phyloP scores from a whole-genome alignment of 2,329 filamentous ascomycete species.

The Drechslerella dactyloides region DNA sequence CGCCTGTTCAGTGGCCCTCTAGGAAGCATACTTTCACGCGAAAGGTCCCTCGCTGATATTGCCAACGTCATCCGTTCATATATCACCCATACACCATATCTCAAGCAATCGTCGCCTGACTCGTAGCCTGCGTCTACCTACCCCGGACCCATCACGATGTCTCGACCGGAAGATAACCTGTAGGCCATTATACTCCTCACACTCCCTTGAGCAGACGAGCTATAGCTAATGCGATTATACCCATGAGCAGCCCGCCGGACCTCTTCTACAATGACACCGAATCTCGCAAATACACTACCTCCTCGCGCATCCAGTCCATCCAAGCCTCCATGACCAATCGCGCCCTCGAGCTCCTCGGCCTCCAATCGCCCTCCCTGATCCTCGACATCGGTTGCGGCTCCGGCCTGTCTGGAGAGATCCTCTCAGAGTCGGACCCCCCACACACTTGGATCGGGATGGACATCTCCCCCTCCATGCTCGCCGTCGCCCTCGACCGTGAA shows the following conservation, averaged over 20 bases:
- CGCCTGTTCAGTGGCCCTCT: slow-evolving; percentile 11
- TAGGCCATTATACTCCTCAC: slow-evolving; percentile 59
- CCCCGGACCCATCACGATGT: slow-evolving; percentile 70
- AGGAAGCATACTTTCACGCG: slow-evolving; percentile 40
- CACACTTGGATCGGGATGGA: slow-evolving; percentile 99
- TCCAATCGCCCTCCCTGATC: slow-evolving; percentile 79
- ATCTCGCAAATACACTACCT: slow-evolving; percentile 96
- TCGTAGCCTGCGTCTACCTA: slow-evolving; percentile 44
- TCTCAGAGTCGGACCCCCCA: slow-evolving; percentile 70
- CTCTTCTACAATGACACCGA: slow-evolving; percentile 97
- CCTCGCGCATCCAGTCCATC: slow-evolving; percentile 91
- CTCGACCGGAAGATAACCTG: slow-evolving; percentile 94
- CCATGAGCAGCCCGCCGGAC: slow-evolving; percentile 75
- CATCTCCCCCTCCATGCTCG: slow-evolving; percentile 93
- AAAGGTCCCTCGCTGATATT: slow-evolving; percentile 42
- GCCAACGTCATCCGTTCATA: not conserved
- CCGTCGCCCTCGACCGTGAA: slow-evolving; percentile 86
- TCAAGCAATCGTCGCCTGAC: not conserved
- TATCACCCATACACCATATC: slow-evolving; percentile 6
- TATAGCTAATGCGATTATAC: slow-evolving; percentile 32
- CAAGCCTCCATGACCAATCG: slow-evolving; percentile 93
- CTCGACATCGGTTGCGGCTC: slow-evolving; percentile 97
- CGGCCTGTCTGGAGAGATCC: slow-evolving; percentile 90
- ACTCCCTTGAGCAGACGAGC: slow-evolving; percentile 18
- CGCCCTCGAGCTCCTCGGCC: slow-evolving; percentile 86